Percentiles rank a stretch among this genome's conserved stretches.
phyloP scores from a whole-genome alignment of 352 stramenopile genomes.

The Poterioochromonas sp. region DNA sequence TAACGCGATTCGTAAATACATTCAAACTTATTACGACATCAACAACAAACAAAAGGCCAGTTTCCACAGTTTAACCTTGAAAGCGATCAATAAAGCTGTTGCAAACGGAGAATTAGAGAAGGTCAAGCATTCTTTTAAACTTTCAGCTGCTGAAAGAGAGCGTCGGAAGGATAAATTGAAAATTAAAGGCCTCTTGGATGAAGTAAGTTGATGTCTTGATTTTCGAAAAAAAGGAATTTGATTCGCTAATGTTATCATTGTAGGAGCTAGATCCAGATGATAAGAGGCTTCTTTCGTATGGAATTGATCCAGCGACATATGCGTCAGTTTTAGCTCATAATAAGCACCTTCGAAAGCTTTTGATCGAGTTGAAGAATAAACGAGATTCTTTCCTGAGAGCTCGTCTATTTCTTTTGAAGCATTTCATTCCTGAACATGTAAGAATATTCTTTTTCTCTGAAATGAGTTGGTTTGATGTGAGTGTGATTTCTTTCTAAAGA shows the following conservation, averaged over 20 bases:
- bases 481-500: too few relatives aligned
- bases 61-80: conserved; percentile 15
- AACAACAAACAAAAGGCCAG: background rate
- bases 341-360: background rate
- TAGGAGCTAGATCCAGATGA: background rate
- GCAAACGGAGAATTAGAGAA: background rate
- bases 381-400: background rate
- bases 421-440: background rate
- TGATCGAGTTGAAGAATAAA: background rate
- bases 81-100: conserved; percentile 1
- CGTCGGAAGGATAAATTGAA: background rate
- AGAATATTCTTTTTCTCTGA: too few relatives aligned
- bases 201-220: background rate
- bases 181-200: background rate
- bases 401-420: background rate
- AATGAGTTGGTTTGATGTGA: too few relatives aligned
- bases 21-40: background rate
- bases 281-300: background rate
- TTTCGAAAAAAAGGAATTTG: too few relatives aligned
- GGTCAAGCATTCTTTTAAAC: background rate
- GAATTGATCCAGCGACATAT: too few relatives aligned
- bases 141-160: background rate
- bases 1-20: conserved; percentile 3
- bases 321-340: background rate
- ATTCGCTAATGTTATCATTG: too few relatives aligned